Conservation (phyloP, 176 grass and related monocot genomes). For the Tillandsia fasciculata region DNA sequence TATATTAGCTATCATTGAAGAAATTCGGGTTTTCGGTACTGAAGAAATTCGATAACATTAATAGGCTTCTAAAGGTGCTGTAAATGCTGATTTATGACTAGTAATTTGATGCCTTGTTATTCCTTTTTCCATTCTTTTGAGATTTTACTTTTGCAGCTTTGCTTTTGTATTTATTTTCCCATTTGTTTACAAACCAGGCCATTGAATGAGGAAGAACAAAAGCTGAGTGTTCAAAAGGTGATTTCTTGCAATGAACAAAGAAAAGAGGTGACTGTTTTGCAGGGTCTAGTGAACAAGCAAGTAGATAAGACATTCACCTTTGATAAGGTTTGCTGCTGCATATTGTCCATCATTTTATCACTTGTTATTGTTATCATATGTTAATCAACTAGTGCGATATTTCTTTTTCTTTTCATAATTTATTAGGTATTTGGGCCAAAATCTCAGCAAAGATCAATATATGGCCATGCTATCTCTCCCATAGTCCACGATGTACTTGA, state of each 20-base stretch:
- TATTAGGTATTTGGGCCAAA: constrained; percentile 76
- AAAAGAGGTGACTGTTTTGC: constrained; percentile 46
- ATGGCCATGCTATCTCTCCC: constrained; percentile 56
- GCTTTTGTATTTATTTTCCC: constrained; percentile 5
- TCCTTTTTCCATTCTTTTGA: neutral
- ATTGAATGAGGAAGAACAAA: constrained; percentile 56
- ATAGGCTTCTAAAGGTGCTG: neutral
- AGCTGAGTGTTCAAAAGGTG: constrained; percentile 32
- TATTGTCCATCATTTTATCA: neutral
- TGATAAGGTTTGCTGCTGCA: constrained; percentile 45
- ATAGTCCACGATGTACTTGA: constrained; percentile 65
- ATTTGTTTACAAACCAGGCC: constrained; percentile 35
- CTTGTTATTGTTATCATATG: neutral
- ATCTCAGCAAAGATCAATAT: constrained; percentile 54
- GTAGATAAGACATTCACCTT: constrained; percentile 66
- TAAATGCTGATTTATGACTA: neutral
- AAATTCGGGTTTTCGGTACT: neutral
- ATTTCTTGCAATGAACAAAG: constrained; percentile 63
- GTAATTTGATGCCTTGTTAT: neutral
- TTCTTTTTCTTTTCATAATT: neutral
- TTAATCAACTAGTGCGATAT: neutral
- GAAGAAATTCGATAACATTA: no score
- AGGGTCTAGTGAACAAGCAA: constrained; percentile 50
- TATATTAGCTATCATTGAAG: neutral
- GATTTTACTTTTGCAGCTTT: neutral